Evolutionary conservation across 805 yeast species (phyloP).

Genomic region (Myxozyma nipponensis): DNA sequence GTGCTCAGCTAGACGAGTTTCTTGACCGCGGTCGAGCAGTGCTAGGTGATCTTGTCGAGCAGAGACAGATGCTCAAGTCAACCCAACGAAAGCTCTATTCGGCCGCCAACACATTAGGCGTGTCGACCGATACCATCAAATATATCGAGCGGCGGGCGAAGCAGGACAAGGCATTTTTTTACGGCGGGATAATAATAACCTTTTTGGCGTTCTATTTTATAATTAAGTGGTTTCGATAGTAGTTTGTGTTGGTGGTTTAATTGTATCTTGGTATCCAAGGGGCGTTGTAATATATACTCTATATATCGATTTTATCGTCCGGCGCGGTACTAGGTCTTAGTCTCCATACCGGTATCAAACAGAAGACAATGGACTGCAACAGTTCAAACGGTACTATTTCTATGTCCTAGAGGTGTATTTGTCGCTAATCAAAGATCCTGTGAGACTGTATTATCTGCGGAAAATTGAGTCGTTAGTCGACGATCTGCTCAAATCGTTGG

Average conservation of each 20-base stretch:
- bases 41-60: slow-evolving; percentile 79
- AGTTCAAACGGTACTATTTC: no score
- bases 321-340: no score
- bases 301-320: no score
- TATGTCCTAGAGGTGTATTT: no score
- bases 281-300: no score
- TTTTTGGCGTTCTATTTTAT: slow-evolving; percentile 65
- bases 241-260: not conserved
- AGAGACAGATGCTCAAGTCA: slow-evolving; percentile 63
- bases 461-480: not conserved
- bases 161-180: slow-evolving; percentile 84
- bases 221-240: slow-evolving; percentile 58
- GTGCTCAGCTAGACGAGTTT: slow-evolving; percentile 81
- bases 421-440: not conserved
- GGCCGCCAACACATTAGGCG: slow-evolving; percentile 75
- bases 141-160: slow-evolving; percentile 74
- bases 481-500: not conserved
- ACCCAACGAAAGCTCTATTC: slow-evolving; percentile 63
- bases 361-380: no score
- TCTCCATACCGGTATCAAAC: no score
- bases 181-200: slow-evolving; percentile 63
- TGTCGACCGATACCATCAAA: slow-evolving; percentile 78
- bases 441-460: not conserved
- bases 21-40: slow-evolving; percentile 85
- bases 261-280: no score